Base-by-base conservation (phyloP, 352 stramenopile species). In the Globisporangium parvum region DNA sequence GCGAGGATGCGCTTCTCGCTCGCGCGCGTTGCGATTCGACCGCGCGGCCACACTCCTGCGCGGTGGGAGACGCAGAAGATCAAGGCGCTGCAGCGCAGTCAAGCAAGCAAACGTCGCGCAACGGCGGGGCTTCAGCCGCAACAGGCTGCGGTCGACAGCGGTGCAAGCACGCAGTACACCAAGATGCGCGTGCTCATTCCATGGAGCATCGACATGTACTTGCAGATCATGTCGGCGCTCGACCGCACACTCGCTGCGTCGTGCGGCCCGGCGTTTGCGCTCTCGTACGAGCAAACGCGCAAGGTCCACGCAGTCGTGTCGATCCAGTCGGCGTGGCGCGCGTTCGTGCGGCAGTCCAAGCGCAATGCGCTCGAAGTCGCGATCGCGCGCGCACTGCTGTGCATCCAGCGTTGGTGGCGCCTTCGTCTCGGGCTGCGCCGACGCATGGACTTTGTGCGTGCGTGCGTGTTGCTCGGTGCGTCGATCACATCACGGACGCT, bases 131-230 rank as follows among this genome's bases (percentile, higher is more conserved):
- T 6, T 31, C 26, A 31, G 26, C 6, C 26, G 6, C 26, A 31
- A 6, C 26, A 31, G 26, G 26, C 26, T 12, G 31, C 31, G 31
- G 6, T 37, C 31, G 31, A 11, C 31, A 37, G 31, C 12, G 31
- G 8, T 37, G 31, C 31, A 12, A 45, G 15, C 24, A 23, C 4
- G 14, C 47, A 2, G 26, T 91, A 91, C 56, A 39, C 45, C 6
- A 73, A 70, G 39, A 84, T 91, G 66, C 70, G 60, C 23, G 80
- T 85, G 41, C 82, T 91, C 24, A 67, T 91, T 26, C 77, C 77
- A 2, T 88, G 74, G 74, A 91, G 76, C 12, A 78, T 91, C 53
- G 80, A 88, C 51, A 91, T 91, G 80, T 85, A 88, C 40, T 40
- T 87, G 59, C 76, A 85, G 41, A 69, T 91, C 37, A 70, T 83